These are phyloP conservation scores for Gracilaria vermiculophylla DNA, from an alignment of 23 red algal genomes.

Conservation along the genomic window DNA sequence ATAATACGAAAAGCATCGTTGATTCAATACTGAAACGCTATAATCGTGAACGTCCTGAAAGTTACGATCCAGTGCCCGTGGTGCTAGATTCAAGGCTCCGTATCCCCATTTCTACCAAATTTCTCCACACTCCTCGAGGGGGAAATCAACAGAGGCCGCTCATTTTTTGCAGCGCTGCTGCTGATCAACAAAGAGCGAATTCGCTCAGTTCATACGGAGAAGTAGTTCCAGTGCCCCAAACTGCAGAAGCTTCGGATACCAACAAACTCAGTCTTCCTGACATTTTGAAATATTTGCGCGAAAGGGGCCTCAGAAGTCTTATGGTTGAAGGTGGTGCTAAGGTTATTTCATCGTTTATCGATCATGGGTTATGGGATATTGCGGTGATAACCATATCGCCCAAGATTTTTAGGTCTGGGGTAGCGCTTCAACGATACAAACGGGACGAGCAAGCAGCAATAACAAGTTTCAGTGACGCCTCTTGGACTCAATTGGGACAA, in stretches of 20 bases:
- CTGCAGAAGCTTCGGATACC: background rate
- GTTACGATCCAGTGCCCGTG: constrained; percentile 40
- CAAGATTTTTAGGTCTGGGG: constrained; percentile 42
- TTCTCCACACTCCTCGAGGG: constrained; percentile 25
- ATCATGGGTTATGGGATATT: constrained; percentile 42
- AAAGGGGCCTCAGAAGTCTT: constrained; percentile 1
- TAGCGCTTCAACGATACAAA: background rate
- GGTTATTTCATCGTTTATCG: constrained; percentile 62
- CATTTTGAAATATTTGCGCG: constrained; percentile 13
- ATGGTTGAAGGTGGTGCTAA: constrained; percentile 78
- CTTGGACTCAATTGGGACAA: constrained; percentile 32
- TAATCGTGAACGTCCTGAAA: background rate
- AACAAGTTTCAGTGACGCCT: background rate
- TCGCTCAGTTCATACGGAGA: background rate
- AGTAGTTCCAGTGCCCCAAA: constrained; percentile 3
- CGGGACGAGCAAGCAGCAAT: background rate
- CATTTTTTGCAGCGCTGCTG: constrained; percentile 3
- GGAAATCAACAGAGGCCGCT: constrained; percentile 3
- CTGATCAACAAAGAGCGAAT: background rate
- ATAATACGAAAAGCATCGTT: background rate
- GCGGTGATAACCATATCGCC: constrained; percentile 64
- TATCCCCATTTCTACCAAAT: constrained; percentile 17
- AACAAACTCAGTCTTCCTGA: background rate
- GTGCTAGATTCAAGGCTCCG: constrained; percentile 61
- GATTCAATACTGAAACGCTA: background rate